Percentiles rank a stretch among this genome's conserved stretches.
Evolutionary conservation across 768 basidiomycete genomes (phyloP).

Genomic region (Harrya chromipes): DNA sequence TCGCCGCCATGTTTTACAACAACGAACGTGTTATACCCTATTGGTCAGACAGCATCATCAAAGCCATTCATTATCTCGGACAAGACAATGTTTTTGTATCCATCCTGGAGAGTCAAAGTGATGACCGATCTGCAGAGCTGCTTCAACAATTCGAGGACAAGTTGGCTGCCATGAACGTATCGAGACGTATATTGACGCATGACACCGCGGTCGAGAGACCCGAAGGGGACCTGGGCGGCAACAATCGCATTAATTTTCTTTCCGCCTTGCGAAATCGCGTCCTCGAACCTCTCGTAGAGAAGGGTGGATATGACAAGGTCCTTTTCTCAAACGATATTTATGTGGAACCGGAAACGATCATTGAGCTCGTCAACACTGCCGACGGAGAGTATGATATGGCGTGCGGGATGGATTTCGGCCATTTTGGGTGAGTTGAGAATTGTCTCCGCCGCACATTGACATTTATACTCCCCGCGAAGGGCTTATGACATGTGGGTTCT

Average conservation of each 20-base stretch:
- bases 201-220: constrained; percentile 11
- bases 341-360: constrained; percentile 38
- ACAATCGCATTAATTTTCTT: constrained; percentile 8
- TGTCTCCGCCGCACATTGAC: background rate
- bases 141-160: constrained; percentile 9
- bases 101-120: constrained; percentile 38
- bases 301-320: constrained; percentile 37
- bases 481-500: constrained; percentile 24
- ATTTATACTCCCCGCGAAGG: background rate
- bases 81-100: constrained; percentile 42
- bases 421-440: constrained; percentile 31
- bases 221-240: background rate
- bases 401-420: constrained; percentile 39
- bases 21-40: constrained; percentile 37
- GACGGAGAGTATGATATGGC: constrained; percentile 42
- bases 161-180: constrained; percentile 11
- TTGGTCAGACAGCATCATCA: constrained; percentile 36
- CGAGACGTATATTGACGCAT: constrained; percentile 11
- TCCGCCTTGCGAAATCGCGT: constrained; percentile 38
- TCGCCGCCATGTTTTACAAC: constrained; percentile 38
- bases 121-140: constrained; percentile 9
- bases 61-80: constrained; percentile 39
- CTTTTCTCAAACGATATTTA: constrained; percentile 43
- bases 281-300: constrained; percentile 37
- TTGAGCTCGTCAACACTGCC: constrained; percentile 38